These are phyloP conservation scores for Aristolochia contorta DNA, from an alignment of 164 flowering plant genomes.

Conservation along the genomic window DNA sequence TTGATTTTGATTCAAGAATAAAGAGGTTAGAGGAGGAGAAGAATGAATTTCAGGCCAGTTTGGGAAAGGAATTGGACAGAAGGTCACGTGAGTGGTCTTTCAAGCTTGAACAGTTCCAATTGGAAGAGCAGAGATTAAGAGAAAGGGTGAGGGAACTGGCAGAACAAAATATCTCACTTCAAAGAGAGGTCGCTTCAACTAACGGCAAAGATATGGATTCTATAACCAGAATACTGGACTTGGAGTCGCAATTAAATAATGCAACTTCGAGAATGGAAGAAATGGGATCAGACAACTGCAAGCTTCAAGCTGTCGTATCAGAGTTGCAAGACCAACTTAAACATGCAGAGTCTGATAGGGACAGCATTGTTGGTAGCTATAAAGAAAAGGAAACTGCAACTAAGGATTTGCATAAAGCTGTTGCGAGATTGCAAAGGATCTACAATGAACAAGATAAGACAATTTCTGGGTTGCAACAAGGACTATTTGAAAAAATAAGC, in stretches of 20 bases:
- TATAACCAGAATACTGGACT: slow-evolving; percentile 23
- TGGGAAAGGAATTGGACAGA: slow-evolving; percentile 86
- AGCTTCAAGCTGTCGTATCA: slow-evolving; percentile 30
- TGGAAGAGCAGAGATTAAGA: slow-evolving; percentile 84
- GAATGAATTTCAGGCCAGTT: slow-evolving; percentile 47
- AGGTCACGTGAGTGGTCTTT: slow-evolving; percentile 81
- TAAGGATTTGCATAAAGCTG: slow-evolving; percentile 60
- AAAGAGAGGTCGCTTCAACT: slow-evolving; percentile 73
- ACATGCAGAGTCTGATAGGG: slow-evolving; percentile 41
- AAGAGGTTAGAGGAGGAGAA: slow-evolving; percentile 68
- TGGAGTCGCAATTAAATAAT: slow-evolving; percentile 45
- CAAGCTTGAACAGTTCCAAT: slow-evolving; percentile 67
- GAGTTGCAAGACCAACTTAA: slow-evolving; percentile 38
- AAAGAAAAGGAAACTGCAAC: slow-evolving; percentile 66
- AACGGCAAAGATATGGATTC: slow-evolving; percentile 49
- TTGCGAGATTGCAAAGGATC: slow-evolving; percentile 56
- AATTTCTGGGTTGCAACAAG: slow-evolving; percentile 57
- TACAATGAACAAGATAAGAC: slow-evolving; percentile 85
- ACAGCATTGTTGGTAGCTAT: slow-evolving; percentile 42
- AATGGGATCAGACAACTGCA: slow-evolving; percentile 29
- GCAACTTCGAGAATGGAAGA: slow-evolving; percentile 34
- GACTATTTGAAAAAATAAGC: slow-evolving; percentile 36
- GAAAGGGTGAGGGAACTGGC: slow-evolving; percentile 90
- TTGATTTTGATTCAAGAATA: slow-evolving; percentile 36
- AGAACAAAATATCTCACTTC: slow-evolving; percentile 87